phyloP scores from a whole-genome alignment of 768 basidiomycete genomes.

The Hydnomerulius pinastri region DNA sequence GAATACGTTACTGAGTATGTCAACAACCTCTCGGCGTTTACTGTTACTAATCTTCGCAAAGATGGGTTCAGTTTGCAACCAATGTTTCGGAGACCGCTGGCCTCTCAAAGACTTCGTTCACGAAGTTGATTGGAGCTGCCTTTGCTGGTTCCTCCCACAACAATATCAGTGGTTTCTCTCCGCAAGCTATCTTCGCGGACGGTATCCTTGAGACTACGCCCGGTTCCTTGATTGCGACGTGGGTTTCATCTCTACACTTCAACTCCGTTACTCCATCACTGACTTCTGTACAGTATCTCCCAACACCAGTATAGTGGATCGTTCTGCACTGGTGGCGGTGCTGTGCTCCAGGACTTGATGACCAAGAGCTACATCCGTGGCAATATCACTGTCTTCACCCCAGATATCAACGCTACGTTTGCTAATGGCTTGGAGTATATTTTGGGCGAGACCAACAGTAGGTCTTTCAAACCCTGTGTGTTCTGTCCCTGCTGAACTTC shows the following conservation, averaged over 20 bases:
- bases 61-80: conserved; percentile 55
- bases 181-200: conserved; percentile 55
- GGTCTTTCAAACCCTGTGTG: conserved; percentile 32
- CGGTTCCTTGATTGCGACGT: conserved; percentile 57
- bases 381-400: conserved; percentile 52
- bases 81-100: conserved; percentile 46
- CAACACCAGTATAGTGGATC: conserved; percentile 55
- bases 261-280: not conserved
- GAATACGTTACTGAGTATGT: conserved; percentile 55
- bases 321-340: conserved; percentile 57
- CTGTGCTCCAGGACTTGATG: conserved; percentile 65
- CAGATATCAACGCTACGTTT: conserved; percentile 55
- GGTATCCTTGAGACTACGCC: conserved; percentile 51
- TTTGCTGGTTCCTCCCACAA: conserved; percentile 54
- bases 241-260: conserved; percentile 17
- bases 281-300: conserved; percentile 34
- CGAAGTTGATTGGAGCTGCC: conserved; percentile 49
- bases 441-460: conserved; percentile 64
- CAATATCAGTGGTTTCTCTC: conserved; percentile 51
- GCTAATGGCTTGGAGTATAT: conserved; percentile 54
- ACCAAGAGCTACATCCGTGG: conserved; percentile 56
- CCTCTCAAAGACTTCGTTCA: conserved; percentile 38
- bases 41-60: conserved; percentile 23
- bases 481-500: not conserved
- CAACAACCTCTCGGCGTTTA: not conserved